Base-by-base conservation (phyloP, 1,139 yeast species). In the Kodamaea alishanica region DNA sequence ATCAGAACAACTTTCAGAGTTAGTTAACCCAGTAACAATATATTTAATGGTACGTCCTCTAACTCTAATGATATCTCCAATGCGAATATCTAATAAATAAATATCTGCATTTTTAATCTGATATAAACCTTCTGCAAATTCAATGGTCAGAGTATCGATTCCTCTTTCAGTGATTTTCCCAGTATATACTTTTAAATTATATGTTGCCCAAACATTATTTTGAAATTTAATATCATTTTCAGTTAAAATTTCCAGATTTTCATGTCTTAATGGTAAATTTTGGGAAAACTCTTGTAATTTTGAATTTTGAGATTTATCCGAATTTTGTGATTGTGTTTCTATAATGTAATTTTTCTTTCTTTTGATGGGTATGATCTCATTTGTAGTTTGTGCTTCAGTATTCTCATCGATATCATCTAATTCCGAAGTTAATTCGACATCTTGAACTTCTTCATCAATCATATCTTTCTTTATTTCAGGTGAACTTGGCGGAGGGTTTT, bases 11-110 rank as follows among this genome's bases (percentile, higher is more conserved):
- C 51, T 51, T 2, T 51, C 50, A 6, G 36, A 38, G 20, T 42
- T 35, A 9, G 54, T 42, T 29, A 81, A 55, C 0, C 81, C 84
- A 2, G 72, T 63, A 1, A 81, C 77, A 8, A 53, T 48, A 43
- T 65, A 75, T 9, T 54, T 54, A 15, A 38, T 37, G 2, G 52
- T 52, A 8, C 53, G 50, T 8, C 51, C 38, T 32, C 56, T 43
- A 1, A 55, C 36, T 7, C 55, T 38, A 2, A 68, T 45, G 1
- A 43, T 44, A 42, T 68, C 74, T 2, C 73, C 73, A 26, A 68
- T 54, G 22, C 73, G 44, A 8, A 68, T 54, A 47, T 68, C 74
- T 30, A 68, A 49, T 6, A 61, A 51, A 41, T 49, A 56, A 11
- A 68, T 44, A 40, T 67, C 70, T 2, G 46, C 38, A 38, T 60